Conservation (phyloP, 257 asterid species). For the Oldenlandia corymbosa region DNA sequence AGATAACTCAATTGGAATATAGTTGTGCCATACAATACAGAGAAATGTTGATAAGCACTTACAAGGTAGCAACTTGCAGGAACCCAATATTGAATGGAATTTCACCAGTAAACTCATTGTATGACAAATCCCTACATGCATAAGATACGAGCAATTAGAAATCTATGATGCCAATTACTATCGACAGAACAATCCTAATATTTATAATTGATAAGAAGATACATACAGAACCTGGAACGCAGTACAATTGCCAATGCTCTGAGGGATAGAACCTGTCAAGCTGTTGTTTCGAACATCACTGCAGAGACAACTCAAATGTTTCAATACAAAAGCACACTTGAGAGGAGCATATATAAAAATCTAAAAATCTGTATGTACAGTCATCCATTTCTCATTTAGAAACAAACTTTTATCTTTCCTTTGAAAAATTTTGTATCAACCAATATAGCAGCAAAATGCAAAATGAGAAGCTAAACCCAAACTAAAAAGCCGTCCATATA, state of each 20-base stretch:
- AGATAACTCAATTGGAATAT: background rate
- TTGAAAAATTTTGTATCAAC: no score
- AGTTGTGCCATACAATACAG: background rate
- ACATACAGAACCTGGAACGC: conserved; percentile 98
- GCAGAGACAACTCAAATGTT: background rate
- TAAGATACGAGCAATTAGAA: background rate
- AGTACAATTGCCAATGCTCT: conserved; percentile 82
- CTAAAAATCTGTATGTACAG: no score
- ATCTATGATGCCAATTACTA: background rate
- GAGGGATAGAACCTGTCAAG: conserved; percentile 84
- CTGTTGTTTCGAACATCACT: conserved; percentile 97
- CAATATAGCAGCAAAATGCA: no score
- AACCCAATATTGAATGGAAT: conserved; percentile 95
- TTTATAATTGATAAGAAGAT: conserved; percentile 23
- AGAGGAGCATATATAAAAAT: background rate
- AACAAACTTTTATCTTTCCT: no score
- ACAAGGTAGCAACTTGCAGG: conserved; percentile 98
- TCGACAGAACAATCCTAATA: no score
- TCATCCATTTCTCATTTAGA: no score
- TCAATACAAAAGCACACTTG: background rate
- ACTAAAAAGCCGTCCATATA: no score
- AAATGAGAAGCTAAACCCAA: no score
- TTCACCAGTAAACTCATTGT: conserved; percentile 68
- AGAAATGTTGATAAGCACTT: conserved; percentile 32
- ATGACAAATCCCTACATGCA: conserved; percentile 89